These are phyloP conservation scores for Talaromyces sp. DNA, from an alignment of 2,329 filamentous ascomycete genomes.

Conservation along the genomic window DNA sequence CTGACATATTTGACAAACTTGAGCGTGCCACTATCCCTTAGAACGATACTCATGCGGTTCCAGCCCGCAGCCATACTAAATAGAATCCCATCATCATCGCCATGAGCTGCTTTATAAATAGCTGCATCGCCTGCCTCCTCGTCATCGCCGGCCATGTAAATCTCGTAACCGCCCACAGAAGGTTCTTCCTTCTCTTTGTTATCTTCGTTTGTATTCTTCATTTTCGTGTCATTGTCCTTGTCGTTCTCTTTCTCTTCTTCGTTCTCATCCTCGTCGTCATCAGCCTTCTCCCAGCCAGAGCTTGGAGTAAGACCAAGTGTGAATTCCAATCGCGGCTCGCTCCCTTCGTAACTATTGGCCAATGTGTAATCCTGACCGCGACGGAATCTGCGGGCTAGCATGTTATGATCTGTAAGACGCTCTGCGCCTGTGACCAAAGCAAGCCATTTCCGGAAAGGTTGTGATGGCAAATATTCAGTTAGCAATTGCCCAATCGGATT, in stretches of 20 bases:
- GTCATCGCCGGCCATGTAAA: conserved; percentile 85
- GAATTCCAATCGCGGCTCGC: conserved; percentile 75
- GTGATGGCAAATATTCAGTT: conserved; percentile 77
- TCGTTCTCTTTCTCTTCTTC: conserved; percentile 12
- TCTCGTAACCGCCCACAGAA: conserved; percentile 55
- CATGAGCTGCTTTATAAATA: conserved; percentile 71
- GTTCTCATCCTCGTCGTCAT: conserved; percentile 47
- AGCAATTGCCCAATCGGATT: conserved; percentile 71
- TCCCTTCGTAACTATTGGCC: conserved; percentile 74
- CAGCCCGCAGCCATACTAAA: conserved; percentile 70
- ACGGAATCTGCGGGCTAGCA: conserved; percentile 84
- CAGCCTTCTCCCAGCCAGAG: conserved; percentile 76
- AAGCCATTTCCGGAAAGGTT: conserved; percentile 86
- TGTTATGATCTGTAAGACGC: conserved; percentile 66
- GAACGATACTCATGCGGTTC: conserved; percentile 89
- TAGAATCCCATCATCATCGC: conserved; percentile 73
- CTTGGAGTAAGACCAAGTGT: conserved; percentile 85
- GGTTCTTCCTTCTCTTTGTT: conserved; percentile 35
- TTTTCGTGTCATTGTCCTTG: conserved; percentile 34
- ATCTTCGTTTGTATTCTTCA: conserved; percentile 25
- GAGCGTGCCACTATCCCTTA: conserved; percentile 80
- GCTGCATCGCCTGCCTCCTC: conserved; percentile 60
- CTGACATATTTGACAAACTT: conserved; percentile 98
- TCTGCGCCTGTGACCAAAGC: conserved; percentile 73
- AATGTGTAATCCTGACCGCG: conserved; percentile 88